phyloP scores from a whole-genome alignment of 2,329 filamentous ascomycete species.

The Ceratocystis cacaofunesta region DNA sequence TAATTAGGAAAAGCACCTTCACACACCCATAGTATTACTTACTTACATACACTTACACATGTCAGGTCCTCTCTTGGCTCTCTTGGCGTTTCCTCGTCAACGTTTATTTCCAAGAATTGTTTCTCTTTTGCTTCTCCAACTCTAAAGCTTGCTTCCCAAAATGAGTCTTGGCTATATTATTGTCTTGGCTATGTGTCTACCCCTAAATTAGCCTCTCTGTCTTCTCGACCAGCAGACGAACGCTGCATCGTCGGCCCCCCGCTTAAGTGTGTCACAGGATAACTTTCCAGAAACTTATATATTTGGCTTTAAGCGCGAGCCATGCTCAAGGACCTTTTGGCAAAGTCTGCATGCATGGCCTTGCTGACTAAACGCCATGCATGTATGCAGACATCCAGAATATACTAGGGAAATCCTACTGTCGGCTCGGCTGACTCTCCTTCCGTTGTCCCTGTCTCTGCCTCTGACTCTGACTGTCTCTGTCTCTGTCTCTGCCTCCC shows the following conservation, averaged over 20 bases:
- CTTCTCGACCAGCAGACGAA: neutral
- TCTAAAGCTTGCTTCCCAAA: neutral
- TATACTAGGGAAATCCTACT: neutral
- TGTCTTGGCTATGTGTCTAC: no score
- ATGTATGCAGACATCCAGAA: neutral
- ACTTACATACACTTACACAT: neutral
- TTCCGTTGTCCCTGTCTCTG: neutral
- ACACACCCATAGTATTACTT: neutral
- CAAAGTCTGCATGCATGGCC: neutral
- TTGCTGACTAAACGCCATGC: neutral
- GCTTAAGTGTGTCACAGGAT: constrained; percentile 1
- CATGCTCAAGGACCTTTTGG: neutral
- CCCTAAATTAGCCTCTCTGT: neutral
- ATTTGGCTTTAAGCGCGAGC: neutral
- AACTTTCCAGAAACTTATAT: neutral
- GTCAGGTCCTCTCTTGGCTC: neutral
- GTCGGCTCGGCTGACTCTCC: neutral
- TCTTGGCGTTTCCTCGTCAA: neutral
- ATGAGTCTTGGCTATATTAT: no score
- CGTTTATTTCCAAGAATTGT: neutral
- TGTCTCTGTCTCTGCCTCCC: neutral
- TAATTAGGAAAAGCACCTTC: neutral
- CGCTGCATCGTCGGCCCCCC: neutral
- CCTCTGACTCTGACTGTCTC: neutral
- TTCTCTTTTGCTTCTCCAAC: neutral